These are phyloP conservation scores for Termitomyces sp. DNA, from an alignment of 768 basidiomycete genomes.

Conservation along the genomic window DNA sequence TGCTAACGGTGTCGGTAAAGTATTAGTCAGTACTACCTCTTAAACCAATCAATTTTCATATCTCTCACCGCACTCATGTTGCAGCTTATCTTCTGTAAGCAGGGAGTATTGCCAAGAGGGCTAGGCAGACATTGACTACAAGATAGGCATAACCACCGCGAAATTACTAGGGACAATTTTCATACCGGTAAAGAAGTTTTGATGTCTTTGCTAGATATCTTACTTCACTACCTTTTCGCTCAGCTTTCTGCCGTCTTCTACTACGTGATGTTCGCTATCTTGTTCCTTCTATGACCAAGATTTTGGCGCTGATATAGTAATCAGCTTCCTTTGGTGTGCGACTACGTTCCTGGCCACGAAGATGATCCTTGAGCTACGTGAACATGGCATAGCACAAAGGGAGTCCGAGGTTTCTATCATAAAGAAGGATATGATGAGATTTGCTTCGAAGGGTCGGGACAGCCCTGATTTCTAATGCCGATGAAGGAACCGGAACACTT, in stretches of 20 bases:
- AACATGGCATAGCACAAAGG: conserved; percentile 3
- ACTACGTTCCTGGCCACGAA: conserved; percentile 27
- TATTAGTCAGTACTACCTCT: background rate
- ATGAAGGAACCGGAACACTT: background rate
- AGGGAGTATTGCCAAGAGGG: background rate
- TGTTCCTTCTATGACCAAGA: background rate
- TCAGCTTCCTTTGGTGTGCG: conserved; percentile 33
- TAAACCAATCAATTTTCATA: background rate
- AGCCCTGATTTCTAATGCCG: background rate
- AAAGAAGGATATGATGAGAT: background rate
- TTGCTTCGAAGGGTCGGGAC: background rate
- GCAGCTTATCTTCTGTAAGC: conserved; percentile 6
- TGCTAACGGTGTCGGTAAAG: background rate
- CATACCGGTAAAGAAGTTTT: conserved; percentile 1
- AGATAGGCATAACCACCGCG: background rate
- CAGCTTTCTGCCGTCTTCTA: conserved; percentile 5
- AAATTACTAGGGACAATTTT: conserved; percentile 2
- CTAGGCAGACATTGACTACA: background rate
- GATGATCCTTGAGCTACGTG: conserved; percentile 30
- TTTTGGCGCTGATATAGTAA: background rate
- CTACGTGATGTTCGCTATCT: conserved; percentile 2
- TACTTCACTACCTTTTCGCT: background rate
- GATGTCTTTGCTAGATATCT: background rate
- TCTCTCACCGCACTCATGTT: background rate
- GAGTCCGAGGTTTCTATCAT: background rate